Percentiles rank a stretch among this genome's conserved stretches.
These are phyloP conservation scores for Osmozyma mogii DNA, from an alignment of 805 yeast genomes.

Conservation along the genomic window DNA sequence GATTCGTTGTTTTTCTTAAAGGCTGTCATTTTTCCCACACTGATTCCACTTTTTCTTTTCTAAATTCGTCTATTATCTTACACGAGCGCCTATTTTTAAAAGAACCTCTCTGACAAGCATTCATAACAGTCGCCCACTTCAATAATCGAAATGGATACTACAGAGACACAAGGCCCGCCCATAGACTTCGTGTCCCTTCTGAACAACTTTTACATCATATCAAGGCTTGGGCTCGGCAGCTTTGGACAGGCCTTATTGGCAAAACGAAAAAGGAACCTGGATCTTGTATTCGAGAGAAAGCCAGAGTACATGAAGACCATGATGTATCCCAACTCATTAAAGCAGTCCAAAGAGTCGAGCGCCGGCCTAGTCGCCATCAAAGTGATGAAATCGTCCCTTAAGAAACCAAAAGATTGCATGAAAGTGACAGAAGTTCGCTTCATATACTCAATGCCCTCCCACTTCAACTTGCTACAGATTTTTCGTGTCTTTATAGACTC, in stretches of 20 bases:
- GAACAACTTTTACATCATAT: slow-evolving; percentile 37
- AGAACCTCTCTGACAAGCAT: no score
- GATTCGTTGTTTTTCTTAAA: no score
- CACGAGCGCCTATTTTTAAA: no score
- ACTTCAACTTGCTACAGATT: slow-evolving; percentile 63
- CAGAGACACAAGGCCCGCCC: not conserved
- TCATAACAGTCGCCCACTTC: no score
- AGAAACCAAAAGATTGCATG: slow-evolving; percentile 19
- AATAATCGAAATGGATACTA: no score
- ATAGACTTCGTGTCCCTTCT: slow-evolving; percentile 10
- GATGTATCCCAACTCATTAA: slow-evolving; percentile 12
- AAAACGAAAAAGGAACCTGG: slow-evolving; percentile 29
- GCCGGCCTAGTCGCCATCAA: slow-evolving; percentile 69
- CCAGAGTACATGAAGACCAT: slow-evolving; percentile 33
- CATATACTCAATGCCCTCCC: slow-evolving; percentile 60
- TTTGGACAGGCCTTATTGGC: slow-evolving; percentile 69
- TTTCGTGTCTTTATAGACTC: slow-evolving; percentile 76
- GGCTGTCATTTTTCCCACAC: no score
- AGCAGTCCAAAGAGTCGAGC: slow-evolving; percentile 11
- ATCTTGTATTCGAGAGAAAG: slow-evolving; percentile 12
- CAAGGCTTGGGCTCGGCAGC: slow-evolving; percentile 63
- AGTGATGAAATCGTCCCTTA: slow-evolving; percentile 46
- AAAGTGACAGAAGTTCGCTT: slow-evolving; percentile 59
- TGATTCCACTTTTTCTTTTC: no score
- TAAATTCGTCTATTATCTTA: no score